Base-by-base conservation (phyloP, 2,329 filamentous ascomycete species). In the Neurospora sp. region DNA sequence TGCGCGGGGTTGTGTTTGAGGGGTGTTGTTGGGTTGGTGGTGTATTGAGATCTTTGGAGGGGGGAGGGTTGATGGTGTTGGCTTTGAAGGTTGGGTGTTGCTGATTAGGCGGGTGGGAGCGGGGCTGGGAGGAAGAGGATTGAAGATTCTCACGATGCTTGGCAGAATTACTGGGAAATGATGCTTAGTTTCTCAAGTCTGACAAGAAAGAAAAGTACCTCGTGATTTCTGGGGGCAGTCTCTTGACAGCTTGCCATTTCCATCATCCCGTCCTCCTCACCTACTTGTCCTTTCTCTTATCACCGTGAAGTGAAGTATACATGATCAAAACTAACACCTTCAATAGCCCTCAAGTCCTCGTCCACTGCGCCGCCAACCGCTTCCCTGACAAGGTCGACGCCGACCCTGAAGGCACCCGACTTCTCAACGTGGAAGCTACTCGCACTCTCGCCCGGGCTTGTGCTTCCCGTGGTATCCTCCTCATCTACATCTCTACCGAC, bases 331-430 rank as follows among this genome's bases (percentile, higher is more conserved):
- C 36, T 46, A 33, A 66, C 52, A 17, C 3, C 12, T 17, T 62
- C 52, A 57, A 3, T 10, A 77, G 73, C 71, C 72, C 73, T 67
- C 82, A 90, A 71, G 92, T 91, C 68, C 88, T 97, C 65, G 86
- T 97, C 41, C 93, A 97, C 79, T 95, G 92, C 77, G 94, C 93
- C 52, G 93, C 93, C 66, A 94, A 97, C 79, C 89, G 92, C 72
- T 96, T 91, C 76, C 93, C 94, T 2, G 93, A 97, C 80, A 91
- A 91, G 77, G 95, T 93, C 77, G 91, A 93, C 75, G 86, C 87
- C 73, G 88, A 97, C 78, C 93, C 93, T 2, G 87, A 89, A 71
- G 91, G 88, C 69, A 92, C 93, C 3, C 87, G 86, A 71, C 85
- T 85, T 19, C 83, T 96, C 75, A 97, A 97, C 76, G 88, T 95